Evolutionary conservation across 108 stramenopile genomes (phyloP).

Genomic region (Nitzschia palea): DNA sequence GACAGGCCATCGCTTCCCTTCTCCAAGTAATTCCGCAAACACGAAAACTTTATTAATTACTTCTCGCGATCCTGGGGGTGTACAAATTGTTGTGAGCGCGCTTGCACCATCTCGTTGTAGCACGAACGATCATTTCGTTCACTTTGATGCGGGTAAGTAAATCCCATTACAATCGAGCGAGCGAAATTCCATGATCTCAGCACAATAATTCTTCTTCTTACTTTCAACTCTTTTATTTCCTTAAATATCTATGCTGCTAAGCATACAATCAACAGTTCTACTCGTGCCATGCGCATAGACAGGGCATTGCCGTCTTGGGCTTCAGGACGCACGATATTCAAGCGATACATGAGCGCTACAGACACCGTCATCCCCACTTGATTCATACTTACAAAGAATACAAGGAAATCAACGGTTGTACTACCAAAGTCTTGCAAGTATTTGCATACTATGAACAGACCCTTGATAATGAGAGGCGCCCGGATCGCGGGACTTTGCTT

Average conservation of each 20-base stretch:
- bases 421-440: slow-evolving; percentile 64
- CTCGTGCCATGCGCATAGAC: slow-evolving; percentile 51
- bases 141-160: slow-evolving; percentile 57
- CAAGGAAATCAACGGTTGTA: slow-evolving; percentile 14
- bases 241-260: neutral
- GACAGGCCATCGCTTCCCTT: slow-evolving; percentile 38
- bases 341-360: slow-evolving; percentile 48
- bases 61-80: slow-evolving; percentile 71
- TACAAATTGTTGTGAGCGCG: slow-evolving; percentile 71
- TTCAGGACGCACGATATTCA: slow-evolving; percentile 66
- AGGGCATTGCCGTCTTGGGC: slow-evolving; percentile 74
- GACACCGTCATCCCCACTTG: slow-evolving; percentile 56
- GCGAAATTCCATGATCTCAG: neutral
- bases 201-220: neutral
- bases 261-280: slow-evolving; percentile 55
- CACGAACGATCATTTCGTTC: slow-evolving; percentile 48
- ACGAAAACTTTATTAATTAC: slow-evolving; percentile 71
- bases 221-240: neutral
- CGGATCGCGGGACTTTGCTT: slow-evolving; percentile 73
- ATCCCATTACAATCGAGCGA: neutral
- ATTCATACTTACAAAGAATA: slow-evolving; percentile 19
- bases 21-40: neutral
- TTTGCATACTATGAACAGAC: slow-evolving; percentile 74
- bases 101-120: neutral
- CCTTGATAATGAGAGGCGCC: slow-evolving; percentile 4